These are phyloP conservation scores for Malus sieversii DNA, from an alignment of 306 rosid species.

Conservation along the genomic window DNA sequence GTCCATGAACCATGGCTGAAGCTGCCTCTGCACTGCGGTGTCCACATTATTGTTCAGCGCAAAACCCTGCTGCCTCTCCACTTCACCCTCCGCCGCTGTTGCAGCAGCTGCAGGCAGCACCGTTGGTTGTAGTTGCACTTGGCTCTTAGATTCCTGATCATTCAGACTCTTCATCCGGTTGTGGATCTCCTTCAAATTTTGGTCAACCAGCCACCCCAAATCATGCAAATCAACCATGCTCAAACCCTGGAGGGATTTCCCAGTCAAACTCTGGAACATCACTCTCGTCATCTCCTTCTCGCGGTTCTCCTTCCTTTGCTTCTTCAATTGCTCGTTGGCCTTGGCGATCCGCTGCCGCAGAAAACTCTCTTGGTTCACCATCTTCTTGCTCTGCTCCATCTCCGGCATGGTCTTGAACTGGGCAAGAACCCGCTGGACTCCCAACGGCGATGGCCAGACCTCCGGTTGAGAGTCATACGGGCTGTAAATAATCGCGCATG, in stretches of 20 bases:
- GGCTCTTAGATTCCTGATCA: neutral
- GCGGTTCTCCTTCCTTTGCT: conserved; percentile 14
- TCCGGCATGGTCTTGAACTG: conserved; percentile 28
- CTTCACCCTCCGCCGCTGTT: neutral
- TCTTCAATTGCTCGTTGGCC: conserved; percentile 14
- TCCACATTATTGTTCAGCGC: neutral
- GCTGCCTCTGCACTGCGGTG: neutral
- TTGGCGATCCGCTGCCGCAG: conserved; percentile 20
- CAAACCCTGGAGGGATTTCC: conserved; percentile 1
- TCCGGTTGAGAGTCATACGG: conserved; percentile 36
- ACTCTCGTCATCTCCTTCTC: conserved; percentile 19
- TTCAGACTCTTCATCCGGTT: conserved; percentile 4
- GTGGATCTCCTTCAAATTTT: conserved; percentile 14
- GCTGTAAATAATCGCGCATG: conserved; percentile 42
- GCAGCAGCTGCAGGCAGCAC: neutral
- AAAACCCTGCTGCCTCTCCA: neutral
- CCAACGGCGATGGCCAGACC: conserved; percentile 35
- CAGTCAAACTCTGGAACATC: conserved; percentile 16
- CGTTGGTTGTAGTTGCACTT: neutral
- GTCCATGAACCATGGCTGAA: neutral
- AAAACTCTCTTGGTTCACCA: conserved; percentile 29
- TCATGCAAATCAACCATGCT: conserved; percentile 20
- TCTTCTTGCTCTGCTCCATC: conserved; percentile 21
- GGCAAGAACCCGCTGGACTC: conserved; percentile 15
- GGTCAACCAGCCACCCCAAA: conserved; percentile 22